Base-by-base conservation (phyloP, 208 protist species). In the Acanthamoeba sp. region DNA sequence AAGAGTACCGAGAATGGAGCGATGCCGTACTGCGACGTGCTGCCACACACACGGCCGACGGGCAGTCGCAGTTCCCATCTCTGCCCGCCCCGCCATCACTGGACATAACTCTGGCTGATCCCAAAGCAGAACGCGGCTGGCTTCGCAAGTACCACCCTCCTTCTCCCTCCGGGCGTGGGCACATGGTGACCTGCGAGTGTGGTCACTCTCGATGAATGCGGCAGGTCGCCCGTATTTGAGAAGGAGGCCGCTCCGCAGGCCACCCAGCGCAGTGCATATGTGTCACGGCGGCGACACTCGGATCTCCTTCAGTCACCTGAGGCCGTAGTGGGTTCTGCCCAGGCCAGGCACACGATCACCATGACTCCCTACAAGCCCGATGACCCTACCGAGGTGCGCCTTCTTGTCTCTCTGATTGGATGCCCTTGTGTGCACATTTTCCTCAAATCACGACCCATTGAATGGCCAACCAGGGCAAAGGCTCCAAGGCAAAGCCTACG, bases 131-230 rank as follows among this genome's bases (percentile, higher is more conserved):
- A 22, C 34, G 42, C 10, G 76, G 76, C 9, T 84, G 76, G 76
- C 42, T 84, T 27, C 76, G 76, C 40, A 84, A 84, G 76, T 84
- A 84, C n/a, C 29, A 14, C 59, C n/a, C 22, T 40, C 66, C 36
- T 16, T 73, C 12, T 32, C 32, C 32, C 45, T 50, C 40, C n/a
- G n/a, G n/a, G n/a, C n/a, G n/a, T n/a, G n/a, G n/a, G n/a, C n/a
- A n/a, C n/a, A n/a, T n/a, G n/a, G n/a, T n/a, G n/a, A 73, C 10
- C n/a, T 29, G n/a, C 20, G 52, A 59, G 20, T 10, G 7, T 78
- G 29, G 29, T 29, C 18, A 80, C 29, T 80, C 62, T 36, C 62
- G 32, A n/a, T 12, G 24, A 14, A 14, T 71, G 24, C 34, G 29
- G n/a, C 76, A 84, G 76, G 42, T 84, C 76, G 38, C 76, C 76